A percentile compares a stretch with the other conserved stretches of the same genome.
phyloP scores from a whole-genome alignment of 2,329 filamentous ascomycete genomes.

The Cytospora piceae region DNA sequence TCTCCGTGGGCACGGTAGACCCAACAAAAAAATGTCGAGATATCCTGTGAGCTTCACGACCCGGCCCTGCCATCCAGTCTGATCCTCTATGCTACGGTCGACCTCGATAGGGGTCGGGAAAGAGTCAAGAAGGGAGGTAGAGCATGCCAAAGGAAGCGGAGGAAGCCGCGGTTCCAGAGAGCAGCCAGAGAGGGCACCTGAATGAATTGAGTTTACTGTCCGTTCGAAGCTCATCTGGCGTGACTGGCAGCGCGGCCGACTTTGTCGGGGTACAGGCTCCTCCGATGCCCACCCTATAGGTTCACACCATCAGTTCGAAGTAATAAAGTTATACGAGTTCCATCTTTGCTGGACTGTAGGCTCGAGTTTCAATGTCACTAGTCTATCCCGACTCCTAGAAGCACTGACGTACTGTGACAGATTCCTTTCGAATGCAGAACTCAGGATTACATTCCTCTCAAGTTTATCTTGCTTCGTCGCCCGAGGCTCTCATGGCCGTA shows the following conservation, averaged over 20 bases:
- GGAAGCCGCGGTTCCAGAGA: not conserved
- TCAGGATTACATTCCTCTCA: not conserved
- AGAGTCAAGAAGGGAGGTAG: not conserved
- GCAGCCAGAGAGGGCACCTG: not conserved
- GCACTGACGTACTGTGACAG: not conserved
- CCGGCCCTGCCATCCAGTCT: slow-evolving; percentile 2
- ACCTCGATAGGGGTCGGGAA: not conserved
- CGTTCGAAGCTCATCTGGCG: not conserved
- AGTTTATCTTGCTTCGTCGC: not conserved
- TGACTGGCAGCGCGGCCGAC: not conserved
- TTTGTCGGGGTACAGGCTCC: not conserved
- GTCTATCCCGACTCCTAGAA: not conserved
- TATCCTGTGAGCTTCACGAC: slow-evolving; percentile 24
- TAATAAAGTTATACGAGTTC: not conserved
- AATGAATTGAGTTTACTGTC: not conserved
- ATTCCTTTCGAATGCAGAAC: not conserved
- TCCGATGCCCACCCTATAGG: not conserved
- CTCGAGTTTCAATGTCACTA: not conserved
- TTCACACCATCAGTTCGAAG: not conserved
- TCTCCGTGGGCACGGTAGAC: slow-evolving; percentile 29
- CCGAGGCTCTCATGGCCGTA: not conserved
- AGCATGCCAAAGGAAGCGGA: not conserved
- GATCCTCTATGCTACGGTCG: slow-evolving; percentile 1
- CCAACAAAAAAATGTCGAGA: slow-evolving; percentile 26
- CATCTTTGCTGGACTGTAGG: not conserved